These are phyloP conservation scores for Fusarium sp. DNA, from an alignment of 2,329 filamentous ascomycete species.

Conservation along the genomic window DNA sequence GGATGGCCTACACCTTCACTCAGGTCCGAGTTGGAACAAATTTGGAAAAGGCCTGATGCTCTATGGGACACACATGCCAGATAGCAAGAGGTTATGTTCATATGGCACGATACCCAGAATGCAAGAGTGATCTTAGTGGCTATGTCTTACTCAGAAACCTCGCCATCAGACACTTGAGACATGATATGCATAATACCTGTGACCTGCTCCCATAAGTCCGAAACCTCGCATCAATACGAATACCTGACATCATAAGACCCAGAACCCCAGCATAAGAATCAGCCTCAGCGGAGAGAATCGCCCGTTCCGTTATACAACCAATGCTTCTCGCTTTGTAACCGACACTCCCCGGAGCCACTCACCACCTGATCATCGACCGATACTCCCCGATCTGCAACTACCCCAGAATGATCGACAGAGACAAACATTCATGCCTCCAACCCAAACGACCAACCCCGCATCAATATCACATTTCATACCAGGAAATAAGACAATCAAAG, in stretches of 20 bases:
- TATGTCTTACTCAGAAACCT: neutral
- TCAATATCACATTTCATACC: neutral
- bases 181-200: neutral
- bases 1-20: conserved; percentile 43
- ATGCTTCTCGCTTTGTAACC: neutral
- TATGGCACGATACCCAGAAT: neutral
- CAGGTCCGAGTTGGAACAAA: conserved; percentile 35
- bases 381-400: conserved; percentile 11
- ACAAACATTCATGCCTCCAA: neutral
- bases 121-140: neutral
- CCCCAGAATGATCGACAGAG: neutral
- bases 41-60: conserved; percentile 32
- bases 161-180: neutral
- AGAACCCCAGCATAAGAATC: neutral
- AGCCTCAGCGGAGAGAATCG: neutral
- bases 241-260: neutral
- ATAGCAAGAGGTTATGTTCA: neutral
- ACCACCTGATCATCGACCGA: conserved; percentile 15
- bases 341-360: conserved; percentile 23
- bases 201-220: neutral
- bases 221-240: neutral
- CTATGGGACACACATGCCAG: conserved; percentile 6
- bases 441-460: neutral
- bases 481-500: conserved; percentile 1
- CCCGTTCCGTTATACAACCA: neutral